A percentile compares a stretch with the other conserved stretches of the same genome.
phyloP scores from a whole-genome alignment of 257 asterid genomes.

The Cruciata laevipes region DNA sequence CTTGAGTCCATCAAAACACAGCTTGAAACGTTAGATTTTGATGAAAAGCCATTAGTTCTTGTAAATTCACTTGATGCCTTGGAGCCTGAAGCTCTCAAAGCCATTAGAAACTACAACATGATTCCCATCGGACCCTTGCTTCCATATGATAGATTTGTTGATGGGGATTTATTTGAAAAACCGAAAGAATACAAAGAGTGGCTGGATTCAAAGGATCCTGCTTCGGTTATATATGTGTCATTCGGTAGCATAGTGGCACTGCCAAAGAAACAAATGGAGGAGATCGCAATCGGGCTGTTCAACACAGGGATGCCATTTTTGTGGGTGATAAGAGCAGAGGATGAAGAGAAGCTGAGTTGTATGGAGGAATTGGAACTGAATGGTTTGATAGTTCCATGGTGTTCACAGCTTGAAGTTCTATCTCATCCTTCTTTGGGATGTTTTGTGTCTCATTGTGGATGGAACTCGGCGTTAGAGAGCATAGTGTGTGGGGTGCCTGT shows the following conservation, averaged over 20 bases:
- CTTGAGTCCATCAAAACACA: constrained; percentile 13
- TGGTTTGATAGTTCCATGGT: constrained; percentile 33
- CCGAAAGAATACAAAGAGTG: constrained; percentile 17
- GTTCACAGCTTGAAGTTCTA: constrained; percentile 32
- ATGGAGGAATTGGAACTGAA: constrained; percentile 19
- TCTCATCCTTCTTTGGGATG: constrained; percentile 28
- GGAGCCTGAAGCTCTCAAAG: constrained; percentile 21
- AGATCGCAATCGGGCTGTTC: constrained; percentile 23
- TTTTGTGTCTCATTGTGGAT: constrained; percentile 30
- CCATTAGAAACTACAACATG: constrained; percentile 20
- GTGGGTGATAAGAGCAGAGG: constrained; percentile 28
- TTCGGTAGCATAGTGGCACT: constrained; percentile 24
- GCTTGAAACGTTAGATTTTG: constrained; percentile 19
- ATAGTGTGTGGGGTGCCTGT: constrained; percentile 20
- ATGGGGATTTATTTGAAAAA: constrained; percentile 18
- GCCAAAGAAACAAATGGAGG: constrained; percentile 22
- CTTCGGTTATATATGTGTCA: constrained; percentile 29
- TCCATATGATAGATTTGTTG: constrained; percentile 10
- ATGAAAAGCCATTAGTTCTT: constrained; percentile 17
- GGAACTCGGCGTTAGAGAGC: constrained; percentile 31
- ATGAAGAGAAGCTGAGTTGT: constrained; percentile 11
- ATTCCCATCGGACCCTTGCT: constrained; percentile 34
- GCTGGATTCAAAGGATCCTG: constrained; percentile 18
- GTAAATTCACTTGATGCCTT: constrained; percentile 29
- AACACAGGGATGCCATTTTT: constrained; percentile 21